Evolutionary conservation across 352 stramenopile species (phyloP).

Genomic region (Phytophthora colocasiae): DNA sequence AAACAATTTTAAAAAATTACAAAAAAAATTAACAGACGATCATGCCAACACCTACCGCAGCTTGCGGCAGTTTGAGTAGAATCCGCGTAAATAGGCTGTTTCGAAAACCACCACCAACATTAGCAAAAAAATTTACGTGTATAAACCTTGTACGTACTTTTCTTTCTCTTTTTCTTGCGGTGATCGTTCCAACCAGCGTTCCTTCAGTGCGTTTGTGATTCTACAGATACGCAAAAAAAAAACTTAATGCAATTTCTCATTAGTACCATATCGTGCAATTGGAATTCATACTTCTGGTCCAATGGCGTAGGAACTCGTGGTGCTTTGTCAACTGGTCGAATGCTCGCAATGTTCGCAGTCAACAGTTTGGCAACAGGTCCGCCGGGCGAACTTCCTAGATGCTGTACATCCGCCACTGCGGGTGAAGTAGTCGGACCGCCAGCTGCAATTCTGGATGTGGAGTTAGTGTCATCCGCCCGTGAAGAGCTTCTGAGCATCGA

Average conservation of each 20-base stretch:
- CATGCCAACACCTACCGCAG: conserved; percentile 38
- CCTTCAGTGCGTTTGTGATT: conserved; percentile 81
- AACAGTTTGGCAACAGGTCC: conserved; percentile 19
- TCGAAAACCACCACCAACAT: too few species aligned
- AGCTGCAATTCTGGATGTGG: conserved; percentile 11
- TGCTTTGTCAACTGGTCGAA: conserved; percentile 55
- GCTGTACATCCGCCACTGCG: conserved; percentile 11
- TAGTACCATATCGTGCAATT: background rate
- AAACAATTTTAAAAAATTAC: too few species aligned
- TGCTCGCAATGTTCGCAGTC: conserved; percentile 46
- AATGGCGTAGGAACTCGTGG: conserved; percentile 47
- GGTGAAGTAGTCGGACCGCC: background rate
- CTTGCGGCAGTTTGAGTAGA: conserved; percentile 78
- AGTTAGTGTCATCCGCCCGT: conserved; percentile 26
- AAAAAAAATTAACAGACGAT: background rate
- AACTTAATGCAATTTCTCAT: conserved; percentile 3
- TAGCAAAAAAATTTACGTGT: too few species aligned
- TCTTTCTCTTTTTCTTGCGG: conserved; percentile 56
- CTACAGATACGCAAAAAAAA: conserved; percentile 27
- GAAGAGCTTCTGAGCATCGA: conserved; percentile 59
- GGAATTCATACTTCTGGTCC: conserved; percentile 66
- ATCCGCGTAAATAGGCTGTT: conserved; percentile 82
- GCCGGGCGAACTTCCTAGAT: conserved; percentile 17
- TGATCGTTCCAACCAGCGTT: conserved; percentile 68
- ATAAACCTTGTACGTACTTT: conserved; percentile 30